Evolutionary conservation across 176 grass and related monocot species (phyloP).

Genomic region (Poa annua): DNA sequence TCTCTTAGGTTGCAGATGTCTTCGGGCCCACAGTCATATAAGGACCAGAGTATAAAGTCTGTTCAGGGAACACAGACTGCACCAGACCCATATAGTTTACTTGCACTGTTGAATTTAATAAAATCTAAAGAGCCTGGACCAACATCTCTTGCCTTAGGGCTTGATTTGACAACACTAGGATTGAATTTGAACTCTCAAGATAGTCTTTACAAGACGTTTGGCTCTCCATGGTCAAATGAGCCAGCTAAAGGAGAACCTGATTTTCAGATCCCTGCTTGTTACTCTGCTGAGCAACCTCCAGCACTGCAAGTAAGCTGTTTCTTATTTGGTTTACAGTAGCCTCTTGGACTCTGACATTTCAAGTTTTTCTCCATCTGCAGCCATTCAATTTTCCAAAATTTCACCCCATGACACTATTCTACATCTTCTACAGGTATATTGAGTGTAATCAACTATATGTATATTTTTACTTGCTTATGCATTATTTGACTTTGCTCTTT

Average conservation of each 20-base stretch:
- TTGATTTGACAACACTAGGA: slow-evolving; percentile 87
- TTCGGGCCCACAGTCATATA: slow-evolving; percentile 62
- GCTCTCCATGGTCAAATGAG: slow-evolving; percentile 88
- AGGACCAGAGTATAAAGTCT: slow-evolving; percentile 74
- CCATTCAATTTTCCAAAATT: slow-evolving; percentile 75
- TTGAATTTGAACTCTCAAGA: slow-evolving; percentile 90
- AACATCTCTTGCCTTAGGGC: slow-evolving; percentile 86
- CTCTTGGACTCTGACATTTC: slow-evolving; percentile 33
- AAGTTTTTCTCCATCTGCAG: slow-evolving; percentile 55
- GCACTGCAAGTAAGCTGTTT: slow-evolving; percentile 65
- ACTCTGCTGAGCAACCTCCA: slow-evolving; percentile 70
- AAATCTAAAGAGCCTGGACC: slow-evolving; percentile 74
- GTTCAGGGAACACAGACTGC: slow-evolving; percentile 58
- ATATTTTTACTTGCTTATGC: slow-evolving; percentile 24
- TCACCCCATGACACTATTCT: slow-evolving; percentile 74
- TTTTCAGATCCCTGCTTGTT: slow-evolving; percentile 81
- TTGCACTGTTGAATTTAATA: slow-evolving; percentile 75
- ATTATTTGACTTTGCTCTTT: slow-evolving; percentile 44
- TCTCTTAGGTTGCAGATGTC: slow-evolving; percentile 63
- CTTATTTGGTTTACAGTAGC: slow-evolving; percentile 20
- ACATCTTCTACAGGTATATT: slow-evolving; percentile 94
- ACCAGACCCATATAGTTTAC: slow-evolving; percentile 70
- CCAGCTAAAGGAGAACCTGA: slow-evolving; percentile 75
- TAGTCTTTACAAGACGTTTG: slow-evolving; percentile 91
- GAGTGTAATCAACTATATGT: slow-evolving; percentile 29